phyloP scores from a whole-genome alignment of 2,329 filamentous ascomycete genomes.

The Arthrobotrys megalospora region DNA sequence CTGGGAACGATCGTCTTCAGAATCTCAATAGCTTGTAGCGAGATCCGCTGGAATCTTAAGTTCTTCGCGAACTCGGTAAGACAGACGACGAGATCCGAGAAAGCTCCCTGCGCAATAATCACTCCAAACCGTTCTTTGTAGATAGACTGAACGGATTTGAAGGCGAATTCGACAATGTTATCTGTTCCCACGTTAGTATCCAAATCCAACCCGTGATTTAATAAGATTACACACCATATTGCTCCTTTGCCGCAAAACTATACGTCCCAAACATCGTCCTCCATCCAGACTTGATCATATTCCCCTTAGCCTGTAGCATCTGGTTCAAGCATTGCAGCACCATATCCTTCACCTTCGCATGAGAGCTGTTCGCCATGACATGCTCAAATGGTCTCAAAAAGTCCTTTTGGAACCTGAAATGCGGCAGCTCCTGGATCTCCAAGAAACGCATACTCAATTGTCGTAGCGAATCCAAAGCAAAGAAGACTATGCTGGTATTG shows the following conservation, averaged over 20 bases:
- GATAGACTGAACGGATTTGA: slow-evolving; percentile 94
- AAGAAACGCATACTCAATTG: slow-evolving; percentile 99
- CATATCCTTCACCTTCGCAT: slow-evolving; percentile 96
- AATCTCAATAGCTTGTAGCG: slow-evolving; percentile 92
- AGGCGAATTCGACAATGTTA: slow-evolving; percentile 94
- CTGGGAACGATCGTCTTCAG: slow-evolving; percentile 93
- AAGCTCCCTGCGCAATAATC: slow-evolving; percentile 95
- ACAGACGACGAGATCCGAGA: slow-evolving; percentile 95
- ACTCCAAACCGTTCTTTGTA: slow-evolving; percentile 96
- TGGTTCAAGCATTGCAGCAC: slow-evolving; percentile 95
- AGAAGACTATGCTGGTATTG: slow-evolving; percentile 97
- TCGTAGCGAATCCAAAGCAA: slow-evolving; percentile 92
- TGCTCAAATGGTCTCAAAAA: slow-evolving; percentile 99
- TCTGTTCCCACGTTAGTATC: slow-evolving; percentile 71
- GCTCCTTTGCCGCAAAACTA: slow-evolving; percentile 92
- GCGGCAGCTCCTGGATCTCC: slow-evolving; percentile 96
- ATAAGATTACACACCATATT: slow-evolving; percentile 74
- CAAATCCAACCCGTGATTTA: not conserved
- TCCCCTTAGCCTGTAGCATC: slow-evolving; percentile 97
- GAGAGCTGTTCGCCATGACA: slow-evolving; percentile 92
- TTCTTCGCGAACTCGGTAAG: slow-evolving; percentile 99
- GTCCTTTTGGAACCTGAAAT: slow-evolving; percentile 99
- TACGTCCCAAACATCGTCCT: slow-evolving; percentile 99
- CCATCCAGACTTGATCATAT: slow-evolving; percentile 98
- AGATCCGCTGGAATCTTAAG: slow-evolving; percentile 98